These are phyloP conservation scores for Xylaria palmicola DNA, from an alignment of 495 filamentous ascomycete species.

Conservation along the genomic window DNA sequence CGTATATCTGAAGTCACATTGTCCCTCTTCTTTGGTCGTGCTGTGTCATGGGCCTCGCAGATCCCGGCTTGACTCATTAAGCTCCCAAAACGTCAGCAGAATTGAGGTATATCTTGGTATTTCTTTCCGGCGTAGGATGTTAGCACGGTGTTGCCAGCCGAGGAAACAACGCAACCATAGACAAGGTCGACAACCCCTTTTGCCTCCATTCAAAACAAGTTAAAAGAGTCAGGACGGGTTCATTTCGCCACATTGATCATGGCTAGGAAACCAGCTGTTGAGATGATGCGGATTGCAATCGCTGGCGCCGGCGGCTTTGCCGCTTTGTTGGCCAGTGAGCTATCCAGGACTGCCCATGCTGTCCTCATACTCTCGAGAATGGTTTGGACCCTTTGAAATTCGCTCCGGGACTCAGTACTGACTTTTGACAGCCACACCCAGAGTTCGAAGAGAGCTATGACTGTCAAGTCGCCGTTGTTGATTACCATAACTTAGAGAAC, in stretches of 20 bases:
- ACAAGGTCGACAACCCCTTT: constrained; percentile 5
- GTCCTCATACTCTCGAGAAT: constrained; percentile 65
- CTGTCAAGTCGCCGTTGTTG: constrained; percentile 61
- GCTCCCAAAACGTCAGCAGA: constrained; percentile 22
- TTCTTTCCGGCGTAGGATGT: constrained; percentile 23
- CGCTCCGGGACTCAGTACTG: constrained; percentile 23
- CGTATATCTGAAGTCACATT: constrained; percentile 27
- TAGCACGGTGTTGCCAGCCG: constrained; percentile 6
- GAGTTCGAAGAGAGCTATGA: constrained; percentile 46
- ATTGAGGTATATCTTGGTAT: constrained; percentile 24
- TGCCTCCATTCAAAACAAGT: neutral
- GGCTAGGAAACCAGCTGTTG: constrained; percentile 32
- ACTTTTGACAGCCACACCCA: constrained; percentile 33
- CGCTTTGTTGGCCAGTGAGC: constrained; percentile 58
- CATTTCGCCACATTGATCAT: constrained; percentile 29
- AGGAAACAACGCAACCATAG: neutral
- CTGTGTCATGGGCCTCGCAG: constrained; percentile 23
- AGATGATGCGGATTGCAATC: constrained; percentile 70
- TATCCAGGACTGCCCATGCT: constrained; percentile 60
- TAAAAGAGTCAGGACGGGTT: neutral
- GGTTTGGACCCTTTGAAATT: constrained; percentile 41
- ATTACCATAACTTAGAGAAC: constrained; percentile 58
- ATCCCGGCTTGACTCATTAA: constrained; percentile 30
- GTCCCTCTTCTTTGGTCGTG: constrained; percentile 15
- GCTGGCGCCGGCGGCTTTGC: constrained; percentile 71